Evolutionary conservation across 2,329 filamentous ascomycete genomes (phyloP), one percentile per base, ranked within the genome.

Genomic region (Ophiocordyceps sinensis): DNA sequence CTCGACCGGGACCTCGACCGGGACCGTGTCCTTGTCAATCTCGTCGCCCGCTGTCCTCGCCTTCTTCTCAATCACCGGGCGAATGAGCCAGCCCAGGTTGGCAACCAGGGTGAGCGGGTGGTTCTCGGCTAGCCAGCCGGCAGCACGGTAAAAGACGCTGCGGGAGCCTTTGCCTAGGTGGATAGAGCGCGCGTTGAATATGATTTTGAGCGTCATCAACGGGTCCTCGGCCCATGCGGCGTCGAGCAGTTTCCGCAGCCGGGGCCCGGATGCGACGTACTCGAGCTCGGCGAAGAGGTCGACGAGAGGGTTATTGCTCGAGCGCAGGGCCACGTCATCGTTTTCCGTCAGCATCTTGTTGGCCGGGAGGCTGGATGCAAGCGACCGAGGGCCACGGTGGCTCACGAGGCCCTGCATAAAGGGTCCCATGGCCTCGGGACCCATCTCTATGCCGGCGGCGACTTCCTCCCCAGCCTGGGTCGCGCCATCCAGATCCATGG

Each of bases 131-230:
- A 79, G 59, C 74, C 73, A 79, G 4, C 73, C 71, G 14, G 71
- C 63, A 19, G 65, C 67, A 15, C 63, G 64, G 50, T 77, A 78
- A 44, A 74, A 71, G 2, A 58, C 58, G 3, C 52, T 42, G 19
- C 61, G 62, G 9, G 64, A 67, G 29, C 63, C 62, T 54, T 77
- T 77, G 14, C 75, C 74, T 0, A 77, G 55, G 43, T 78, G 74
- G 38, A 78, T 77, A n/a, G 71, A 75, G 10, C 75, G 66, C 1
- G 66, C 57, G 44, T 77, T 75, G 63, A 74, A 78, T 47, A 79
- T 71, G 48, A 78, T 65, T 51, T 75, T 75, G 28, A 78, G 61
- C 0, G 73, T 74, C 12, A 61, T 52, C 3, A 66, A 49, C 0
- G 67, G 45, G 44, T 77, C 68, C 1, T 57, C 51, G 2, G 52